phyloP scores from a whole-genome alignment of 768 basidiomycete species.

The Mycena capillaripes region DNA sequence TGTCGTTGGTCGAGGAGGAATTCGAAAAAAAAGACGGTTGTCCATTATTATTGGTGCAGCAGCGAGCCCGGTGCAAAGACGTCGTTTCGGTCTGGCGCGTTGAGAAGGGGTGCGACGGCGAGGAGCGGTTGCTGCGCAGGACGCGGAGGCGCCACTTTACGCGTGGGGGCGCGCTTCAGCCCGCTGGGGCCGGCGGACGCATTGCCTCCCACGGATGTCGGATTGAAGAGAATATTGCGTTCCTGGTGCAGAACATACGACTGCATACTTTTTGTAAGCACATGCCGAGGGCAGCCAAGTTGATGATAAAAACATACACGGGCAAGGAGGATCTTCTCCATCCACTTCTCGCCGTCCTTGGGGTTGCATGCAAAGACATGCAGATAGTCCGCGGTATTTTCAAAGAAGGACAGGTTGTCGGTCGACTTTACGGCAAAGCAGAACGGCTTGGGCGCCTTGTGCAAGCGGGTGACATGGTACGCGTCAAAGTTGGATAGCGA shows the following conservation, averaged over 20 bases:
- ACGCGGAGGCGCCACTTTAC: conserved; percentile 49
- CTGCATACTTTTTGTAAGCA: conserved; percentile 52
- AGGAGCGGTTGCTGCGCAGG: conserved; percentile 64
- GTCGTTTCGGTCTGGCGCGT: conserved; percentile 50
- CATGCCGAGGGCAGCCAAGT: conserved; percentile 7
- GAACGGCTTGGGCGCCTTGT: conserved; percentile 88
- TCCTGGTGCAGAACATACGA: conserved; percentile 90
- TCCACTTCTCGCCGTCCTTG: conserved; percentile 81
- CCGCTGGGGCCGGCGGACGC: conserved; percentile 42
- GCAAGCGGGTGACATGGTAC: conserved; percentile 80
- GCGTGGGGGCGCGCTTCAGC: conserved; percentile 57
- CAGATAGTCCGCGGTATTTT: conserved; percentile 89
- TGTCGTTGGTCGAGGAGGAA: neutral
- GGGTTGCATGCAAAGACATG: conserved; percentile 88
- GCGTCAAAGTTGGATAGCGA: conserved; percentile 92
- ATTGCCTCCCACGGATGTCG: conserved; percentile 49
- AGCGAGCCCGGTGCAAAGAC: conserved; percentile 86
- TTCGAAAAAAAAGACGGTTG: conserved; percentile 18
- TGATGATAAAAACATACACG: conserved; percentile 69
- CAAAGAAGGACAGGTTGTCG: conserved; percentile 88
- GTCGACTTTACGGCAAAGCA: conserved; percentile 92
- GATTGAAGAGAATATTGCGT: conserved; percentile 74
- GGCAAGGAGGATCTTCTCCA: conserved; percentile 85
- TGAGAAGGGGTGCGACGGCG: conserved; percentile 57
- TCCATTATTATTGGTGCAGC: conserved; percentile 66